These are phyloP conservation scores for Collybiopsis confluens DNA, from an alignment of 768 basidiomycete species.

Conservation along the genomic window DNA sequence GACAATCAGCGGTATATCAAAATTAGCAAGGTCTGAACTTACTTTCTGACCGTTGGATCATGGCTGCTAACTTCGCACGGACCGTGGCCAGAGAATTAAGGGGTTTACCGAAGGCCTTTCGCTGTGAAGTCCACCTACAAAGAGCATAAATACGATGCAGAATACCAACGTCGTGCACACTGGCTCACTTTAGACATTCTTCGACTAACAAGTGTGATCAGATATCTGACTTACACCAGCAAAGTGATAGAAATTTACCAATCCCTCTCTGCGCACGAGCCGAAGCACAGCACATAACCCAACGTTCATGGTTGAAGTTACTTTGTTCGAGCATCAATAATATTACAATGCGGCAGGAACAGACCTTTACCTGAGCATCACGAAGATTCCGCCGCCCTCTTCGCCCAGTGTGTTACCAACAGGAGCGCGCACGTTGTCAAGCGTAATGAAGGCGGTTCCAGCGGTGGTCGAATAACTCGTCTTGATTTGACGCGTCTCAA, in stretches of 20 bases:
- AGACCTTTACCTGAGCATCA: slow-evolving; percentile 41
- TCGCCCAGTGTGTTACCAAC: slow-evolving; percentile 79
- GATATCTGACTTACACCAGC: background rate
- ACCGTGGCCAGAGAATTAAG: slow-evolving; percentile 84
- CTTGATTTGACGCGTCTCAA: slow-evolving; percentile 84
- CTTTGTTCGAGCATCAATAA: slow-evolving; percentile 24
- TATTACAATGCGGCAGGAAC: background rate
- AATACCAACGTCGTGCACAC: background rate
- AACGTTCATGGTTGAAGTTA: slow-evolving; percentile 95
- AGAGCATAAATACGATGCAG: background rate
- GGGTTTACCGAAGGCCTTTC: slow-evolving; percentile 88
- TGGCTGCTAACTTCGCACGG: slow-evolving; percentile 80
- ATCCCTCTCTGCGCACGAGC: slow-evolving; percentile 47
- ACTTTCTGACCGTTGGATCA: slow-evolving; percentile 64
- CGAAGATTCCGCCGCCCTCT: slow-evolving; percentile 64
- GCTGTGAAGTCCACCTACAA: slow-evolving; percentile 75
- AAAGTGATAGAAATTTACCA: slow-evolving; percentile 10
- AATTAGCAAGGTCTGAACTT: slow-evolving; percentile 23
- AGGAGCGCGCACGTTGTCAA: slow-evolving; percentile 81
- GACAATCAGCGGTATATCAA: background rate
- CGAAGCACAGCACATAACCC: slow-evolving; percentile 81
- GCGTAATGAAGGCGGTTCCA: slow-evolving; percentile 75
- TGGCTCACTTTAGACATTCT: slow-evolving; percentile 48
- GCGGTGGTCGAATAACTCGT: slow-evolving; percentile 79
- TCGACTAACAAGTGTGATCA: slow-evolving; percentile 23